Evolutionary conservation across 306 rosid genomes (phyloP).

Genomic region (Herpetospermum pedunculosum): DNA sequence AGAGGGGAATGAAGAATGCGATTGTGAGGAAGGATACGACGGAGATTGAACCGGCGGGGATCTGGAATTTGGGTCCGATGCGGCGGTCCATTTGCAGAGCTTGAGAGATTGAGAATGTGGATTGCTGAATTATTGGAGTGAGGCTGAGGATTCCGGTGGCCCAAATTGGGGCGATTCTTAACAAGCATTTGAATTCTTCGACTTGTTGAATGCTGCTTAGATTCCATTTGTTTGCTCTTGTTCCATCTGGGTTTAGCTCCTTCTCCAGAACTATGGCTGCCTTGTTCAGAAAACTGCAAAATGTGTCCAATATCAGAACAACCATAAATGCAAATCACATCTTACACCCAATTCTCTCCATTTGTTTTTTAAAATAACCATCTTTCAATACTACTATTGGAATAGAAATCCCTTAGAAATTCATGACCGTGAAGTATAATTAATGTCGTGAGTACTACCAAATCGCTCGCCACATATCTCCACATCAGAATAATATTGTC

Average conservation of each 20-base stretch:
- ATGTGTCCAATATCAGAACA: no score
- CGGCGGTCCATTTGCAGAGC: constrained; percentile 64
- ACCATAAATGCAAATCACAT: no score
- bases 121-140: constrained; percentile 26
- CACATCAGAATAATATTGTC: no score
- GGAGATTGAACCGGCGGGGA: constrained; percentile 58
- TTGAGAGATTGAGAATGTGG: constrained; percentile 48
- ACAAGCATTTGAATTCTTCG: constrained; percentile 49
- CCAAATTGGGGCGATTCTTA: constrained; percentile 41
- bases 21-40: constrained; percentile 41
- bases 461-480: no score
- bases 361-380: no score
- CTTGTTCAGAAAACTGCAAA: constrained; percentile 21
- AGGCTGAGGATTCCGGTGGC: constrained; percentile 37
- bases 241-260: constrained; percentile 43
- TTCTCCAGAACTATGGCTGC: constrained; percentile 39
- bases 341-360: no score
- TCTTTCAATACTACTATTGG: no score
- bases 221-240: constrained; percentile 30
- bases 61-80: constrained; percentile 47
- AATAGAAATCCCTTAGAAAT: no score
- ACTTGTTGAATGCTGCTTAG: constrained; percentile 51
- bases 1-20: constrained; percentile 44
- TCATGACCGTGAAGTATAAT: no score
- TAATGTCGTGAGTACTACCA: no score